Conservation (phyloP, 257 asterid species). For the Lycium ferocissimum region DNA sequence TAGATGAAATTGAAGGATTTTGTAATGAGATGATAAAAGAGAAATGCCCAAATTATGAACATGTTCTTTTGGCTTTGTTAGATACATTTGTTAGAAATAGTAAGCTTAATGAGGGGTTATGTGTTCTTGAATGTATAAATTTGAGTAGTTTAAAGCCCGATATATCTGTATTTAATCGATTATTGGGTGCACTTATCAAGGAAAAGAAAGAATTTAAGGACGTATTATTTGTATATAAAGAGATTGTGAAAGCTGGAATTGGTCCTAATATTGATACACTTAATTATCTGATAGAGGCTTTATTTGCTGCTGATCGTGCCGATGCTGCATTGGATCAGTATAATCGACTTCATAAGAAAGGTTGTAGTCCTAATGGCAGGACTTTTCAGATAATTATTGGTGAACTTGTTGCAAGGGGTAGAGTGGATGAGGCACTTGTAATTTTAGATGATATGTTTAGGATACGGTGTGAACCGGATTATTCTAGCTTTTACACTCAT, state of each 20-base stretch:
- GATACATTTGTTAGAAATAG: conserved; percentile 57
- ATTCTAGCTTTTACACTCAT: conserved; percentile 49
- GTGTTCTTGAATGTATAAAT: conserved; percentile 69
- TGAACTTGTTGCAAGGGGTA: conserved; percentile 63
- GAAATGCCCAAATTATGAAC: conserved; percentile 56
- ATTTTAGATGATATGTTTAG: conserved; percentile 67
- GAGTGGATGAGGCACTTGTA: conserved; percentile 56
- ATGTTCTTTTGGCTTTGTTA: conserved; percentile 57
- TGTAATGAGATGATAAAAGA: conserved; percentile 72
- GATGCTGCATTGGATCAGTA: conserved; percentile 75
- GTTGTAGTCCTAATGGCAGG: conserved; percentile 69
- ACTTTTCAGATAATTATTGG: conserved; percentile 70
- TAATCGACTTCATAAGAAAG: conserved; percentile 70
- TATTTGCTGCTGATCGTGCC: conserved; percentile 66
- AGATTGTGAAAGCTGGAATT: conserved; percentile 78
- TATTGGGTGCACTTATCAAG: conserved; percentile 66
- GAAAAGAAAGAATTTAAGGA: conserved; percentile 70
- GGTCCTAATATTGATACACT: conserved; percentile 66
- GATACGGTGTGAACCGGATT: conserved; percentile 53
- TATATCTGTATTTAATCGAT: conserved; percentile 49
- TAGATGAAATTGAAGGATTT: conserved; percentile 75
- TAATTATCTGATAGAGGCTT: conserved; percentile 74
- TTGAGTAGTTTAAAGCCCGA: conserved; percentile 59
- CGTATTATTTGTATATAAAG: conserved; percentile 83
- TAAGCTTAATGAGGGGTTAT: conserved; percentile 68